Conservation (phyloP, 2,329 filamentous ascomycete species). For the Dactylellina drechsleri region DNA sequence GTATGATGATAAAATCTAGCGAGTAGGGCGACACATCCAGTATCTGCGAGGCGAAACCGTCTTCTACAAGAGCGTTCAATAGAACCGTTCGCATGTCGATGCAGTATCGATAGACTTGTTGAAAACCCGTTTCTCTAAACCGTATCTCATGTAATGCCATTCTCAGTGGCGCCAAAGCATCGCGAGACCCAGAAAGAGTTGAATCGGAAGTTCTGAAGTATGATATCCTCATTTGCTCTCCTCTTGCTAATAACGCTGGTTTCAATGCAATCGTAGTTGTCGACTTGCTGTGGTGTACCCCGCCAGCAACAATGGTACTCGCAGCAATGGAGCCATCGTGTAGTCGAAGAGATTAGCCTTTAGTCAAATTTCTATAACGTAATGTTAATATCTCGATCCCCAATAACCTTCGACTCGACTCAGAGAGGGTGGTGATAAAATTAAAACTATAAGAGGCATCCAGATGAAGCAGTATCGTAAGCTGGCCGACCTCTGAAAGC, state of each 20-base stretch:
- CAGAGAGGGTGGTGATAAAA: slow-evolving; percentile 30
- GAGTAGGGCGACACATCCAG: too few relatives aligned
- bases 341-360: slow-evolving; percentile 4
- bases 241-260: slow-evolving; percentile 11
- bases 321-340: slow-evolving; percentile 2
- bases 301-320: slow-evolving; percentile 34
- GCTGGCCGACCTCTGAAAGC: slow-evolving; percentile 1
- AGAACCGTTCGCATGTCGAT: not conserved
- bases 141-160: slow-evolving; percentile 37
- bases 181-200: slow-evolving; percentile 31
- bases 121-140: slow-evolving; percentile 27
- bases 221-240: not conserved
- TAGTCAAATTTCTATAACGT: not conserved
- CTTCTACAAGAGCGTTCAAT: not conserved
- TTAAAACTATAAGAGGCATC: slow-evolving; percentile 38
- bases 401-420: not conserved
- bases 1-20: too few relatives aligned
- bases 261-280: slow-evolving; percentile 20
- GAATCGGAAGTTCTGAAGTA: slow-evolving; percentile 26
- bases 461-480: slow-evolving; percentile 30
- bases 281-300: slow-evolving; percentile 16
- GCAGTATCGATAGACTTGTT: slow-evolving; percentile 8
- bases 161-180: slow-evolving; percentile 25
- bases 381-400: slow-evolving; percentile 8
- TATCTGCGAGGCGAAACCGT: too few relatives aligned